Base-by-base conservation (phyloP, 176 grass and related monocot species). In the Chloris gayana region DNA sequence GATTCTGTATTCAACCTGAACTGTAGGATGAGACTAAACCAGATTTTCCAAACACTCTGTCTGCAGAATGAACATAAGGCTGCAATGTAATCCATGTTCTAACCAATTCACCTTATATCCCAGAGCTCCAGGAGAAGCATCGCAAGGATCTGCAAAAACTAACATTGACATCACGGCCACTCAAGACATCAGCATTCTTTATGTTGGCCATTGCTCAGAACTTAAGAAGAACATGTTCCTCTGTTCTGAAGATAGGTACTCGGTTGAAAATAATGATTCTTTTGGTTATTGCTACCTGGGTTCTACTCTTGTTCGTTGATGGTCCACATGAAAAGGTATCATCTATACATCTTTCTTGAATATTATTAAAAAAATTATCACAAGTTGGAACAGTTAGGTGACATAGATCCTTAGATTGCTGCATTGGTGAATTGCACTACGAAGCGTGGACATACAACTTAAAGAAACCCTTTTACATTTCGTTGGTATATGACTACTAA, bases 91-190 rank as follows among this genome's bases (percentile, higher is more conserved):
- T 77, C 6, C 29, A 83, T 73, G 38, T 22, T 85, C 69, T 84
- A 26, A 89, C 68, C 24, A 14, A 41, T 86, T 45, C 56, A 71
- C 35, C 79, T 76, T 74, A 39, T 83, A 62, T 67, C 82, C 77
- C 92, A 93, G 96, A 93, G 39, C 86, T 95, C 76, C 79, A 21
- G 31, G 45, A 56, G 76, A 95, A 91, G 77, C 92, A 99, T 83
- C 88, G 64, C 35, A 7, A 65, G 9, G 92, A 99, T 61, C 70
- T 92, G 35, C 68, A 95, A 76, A 83, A 80, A 37, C 75, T 99
- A 72, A 91, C 96, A 32, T 75, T 99, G 67, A 75, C 84, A 73
- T 91, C 88, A 14, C 79, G 79, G 50, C 96, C 96, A 74, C 73
- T 90, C 80, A 95, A 76, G 84, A 99, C 86, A 54, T 57, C 89